Base-by-base conservation (phyloP, 108 stramenopile genomes). In the Mayamaea pseudoterrestris region DNA sequence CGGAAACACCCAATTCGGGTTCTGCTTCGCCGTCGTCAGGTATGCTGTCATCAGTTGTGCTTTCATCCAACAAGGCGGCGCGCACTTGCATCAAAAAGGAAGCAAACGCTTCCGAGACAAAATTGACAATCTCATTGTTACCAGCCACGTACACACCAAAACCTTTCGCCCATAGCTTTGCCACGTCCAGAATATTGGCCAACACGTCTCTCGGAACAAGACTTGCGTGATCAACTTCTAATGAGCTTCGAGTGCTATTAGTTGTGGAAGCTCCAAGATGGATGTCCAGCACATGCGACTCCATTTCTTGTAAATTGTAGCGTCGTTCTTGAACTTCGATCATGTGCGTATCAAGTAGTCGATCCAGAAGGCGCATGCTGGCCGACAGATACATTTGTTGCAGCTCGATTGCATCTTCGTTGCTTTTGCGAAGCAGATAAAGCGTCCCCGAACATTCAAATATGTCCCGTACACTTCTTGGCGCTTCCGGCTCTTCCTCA, bases 381-480 rank as follows among this genome's bases (percentile, higher is more conserved):
- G 83, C 83, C 23, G 44, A 52, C 47, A 82, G 49, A 1, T 83
- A 73, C 62, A 76, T 61, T 20, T 56, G 55, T 47, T 80, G 70
- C 30, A 78, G 78, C 35, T 80, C 64, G 16, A 47, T 55, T 14
- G 41, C 6, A 14, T 53, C 60, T 30, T 37, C 32, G 13, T 49
- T 16, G 7, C 31, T 28, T 1, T 52, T 11, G 8, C 32, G 8
- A 30, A 78, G 58, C 65, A 90, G 62, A 49, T 74, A 41, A 27
- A 78, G 58, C 5, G 88, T 78, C n/a, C 83, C 79, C 6, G 76
- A 78, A 49, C 83, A 80, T 47, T 84, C 88, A 48, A 82, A 79
- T 30, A 90, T 90, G 39, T 84, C 78, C 17, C 56, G 63, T 39
- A 90, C 66, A 12, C 43, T 66, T 36, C 65, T 63, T 7, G 87